Percentiles rank a stretch among this genome's conserved stretches.
Evolutionary conservation across 192 early-diverging fungal genomes (phyloP).

Genomic region (Oehlia diaphana): DNA sequence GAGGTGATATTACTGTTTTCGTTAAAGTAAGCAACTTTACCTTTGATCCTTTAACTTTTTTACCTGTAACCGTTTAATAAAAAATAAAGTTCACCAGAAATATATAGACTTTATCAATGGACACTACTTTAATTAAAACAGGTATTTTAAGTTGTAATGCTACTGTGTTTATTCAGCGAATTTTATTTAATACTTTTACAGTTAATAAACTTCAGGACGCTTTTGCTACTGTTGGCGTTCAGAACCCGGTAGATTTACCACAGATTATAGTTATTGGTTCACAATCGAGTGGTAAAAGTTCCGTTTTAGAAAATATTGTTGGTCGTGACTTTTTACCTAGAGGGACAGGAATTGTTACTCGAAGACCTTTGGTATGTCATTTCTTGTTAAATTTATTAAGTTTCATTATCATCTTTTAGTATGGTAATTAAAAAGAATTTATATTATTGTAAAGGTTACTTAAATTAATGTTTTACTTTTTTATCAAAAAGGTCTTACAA

Average conservation of each 20-base stretch:
- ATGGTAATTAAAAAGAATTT: too few relatives aligned
- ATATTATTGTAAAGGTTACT: too few relatives aligned
- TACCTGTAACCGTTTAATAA: too few relatives aligned
- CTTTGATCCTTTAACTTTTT: too few relatives aligned
- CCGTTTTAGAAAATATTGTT: constrained; percentile 99
- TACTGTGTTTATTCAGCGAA: neutral
- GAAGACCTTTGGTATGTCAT: constrained; percentile 78
- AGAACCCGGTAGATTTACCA: constrained; percentile 87
- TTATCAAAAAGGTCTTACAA: constrained; percentile 72
- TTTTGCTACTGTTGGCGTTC: constrained; percentile 84
- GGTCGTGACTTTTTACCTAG: constrained; percentile 98
- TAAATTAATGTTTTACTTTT: neutral
- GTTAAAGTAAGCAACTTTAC: too few relatives aligned
- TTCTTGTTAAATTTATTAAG: too few relatives aligned
- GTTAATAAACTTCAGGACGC: constrained; percentile 90
- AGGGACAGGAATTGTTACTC: constrained; percentile 96
- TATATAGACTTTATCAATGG: too few relatives aligned
- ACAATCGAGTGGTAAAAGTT: constrained; percentile 91
- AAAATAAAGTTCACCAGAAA: too few relatives aligned
- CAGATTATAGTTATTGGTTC: constrained; percentile 88
- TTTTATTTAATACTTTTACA: constrained; percentile 13
- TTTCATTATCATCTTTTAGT: too few relatives aligned
- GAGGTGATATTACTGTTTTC: too few relatives aligned
- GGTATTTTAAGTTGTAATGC: too few relatives aligned
- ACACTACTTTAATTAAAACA: too few relatives aligned